A percentile compares a stretch with the other conserved stretches of the same genome.
Conservation (phyloP, 164 flowering plant species). For the Tetrastigma voinierianum region DNA sequence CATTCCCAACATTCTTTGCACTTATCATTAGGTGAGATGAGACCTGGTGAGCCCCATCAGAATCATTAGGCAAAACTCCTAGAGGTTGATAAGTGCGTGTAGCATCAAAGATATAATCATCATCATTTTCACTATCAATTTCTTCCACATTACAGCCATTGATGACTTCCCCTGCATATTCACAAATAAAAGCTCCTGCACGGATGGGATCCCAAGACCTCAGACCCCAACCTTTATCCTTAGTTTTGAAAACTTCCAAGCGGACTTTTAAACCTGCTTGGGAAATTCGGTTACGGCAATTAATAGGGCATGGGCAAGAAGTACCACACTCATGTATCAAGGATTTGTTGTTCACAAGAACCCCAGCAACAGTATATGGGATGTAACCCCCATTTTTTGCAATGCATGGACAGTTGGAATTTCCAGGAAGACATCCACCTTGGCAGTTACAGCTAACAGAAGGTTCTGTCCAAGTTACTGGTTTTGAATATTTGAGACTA, state of each 20-base stretch:
- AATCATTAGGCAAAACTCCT: conserved; percentile 8
- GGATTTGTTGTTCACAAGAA: conserved; percentile 24
- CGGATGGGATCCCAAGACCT: conserved; percentile 41
- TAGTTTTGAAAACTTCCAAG: conserved; percentile 35
- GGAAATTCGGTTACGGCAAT: conserved; percentile 28
- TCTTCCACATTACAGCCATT: neutral
- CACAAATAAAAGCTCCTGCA: conserved; percentile 36
- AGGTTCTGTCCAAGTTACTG: conserved; percentile 18
- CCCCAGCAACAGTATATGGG: conserved; percentile 38
- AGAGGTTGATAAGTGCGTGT: conserved; percentile 11
- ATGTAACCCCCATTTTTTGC: conserved; percentile 34
- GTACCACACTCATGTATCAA: conserved; percentile 41
- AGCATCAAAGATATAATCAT: conserved; percentile 31
- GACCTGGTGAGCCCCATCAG: conserved; percentile 3
- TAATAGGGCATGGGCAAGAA: conserved; percentile 30
- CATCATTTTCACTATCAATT: conserved; percentile 13
- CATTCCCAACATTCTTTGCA: conserved; percentile 29
- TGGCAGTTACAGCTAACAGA: conserved; percentile 33
- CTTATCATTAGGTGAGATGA: conserved; percentile 22
- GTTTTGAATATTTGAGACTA: conserved; percentile 20
- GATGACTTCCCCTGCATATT: conserved; percentile 38
- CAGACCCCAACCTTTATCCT: conserved; percentile 37
- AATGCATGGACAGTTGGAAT: conserved; percentile 34
- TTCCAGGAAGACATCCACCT: conserved; percentile 35
- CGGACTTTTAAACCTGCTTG: conserved; percentile 27